Conservation (phyloP, 495 filamentous ascomycete species). For the Neurospora tetrasperma region DNA sequence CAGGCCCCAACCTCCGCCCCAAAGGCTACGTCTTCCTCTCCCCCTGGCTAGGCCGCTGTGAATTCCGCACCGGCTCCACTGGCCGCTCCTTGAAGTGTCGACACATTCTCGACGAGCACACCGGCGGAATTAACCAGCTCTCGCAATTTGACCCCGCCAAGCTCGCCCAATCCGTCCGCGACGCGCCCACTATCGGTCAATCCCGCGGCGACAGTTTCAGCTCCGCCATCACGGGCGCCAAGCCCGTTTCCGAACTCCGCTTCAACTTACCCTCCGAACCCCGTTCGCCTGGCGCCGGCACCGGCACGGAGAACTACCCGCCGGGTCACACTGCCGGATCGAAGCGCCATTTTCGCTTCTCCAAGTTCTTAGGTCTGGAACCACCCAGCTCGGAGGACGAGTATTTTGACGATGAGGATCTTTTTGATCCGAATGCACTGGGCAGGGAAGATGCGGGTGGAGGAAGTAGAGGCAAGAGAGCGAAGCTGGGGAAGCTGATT, state of each 20-base stretch:
- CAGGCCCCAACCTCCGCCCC: constrained; percentile 34
- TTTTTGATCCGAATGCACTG: constrained; percentile 54
- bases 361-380: constrained; percentile 19
- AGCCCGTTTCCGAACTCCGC: constrained; percentile 70
- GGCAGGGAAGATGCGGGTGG: constrained; percentile 72
- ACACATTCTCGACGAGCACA: constrained; percentile 45
- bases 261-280: constrained; percentile 60
- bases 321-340: constrained; percentile 23
- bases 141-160: constrained; percentile 25
- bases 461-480: constrained; percentile 71
- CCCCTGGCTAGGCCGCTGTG: constrained; percentile 80
- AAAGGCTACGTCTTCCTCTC: constrained; percentile 57
- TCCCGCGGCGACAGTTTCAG: constrained; percentile 18
- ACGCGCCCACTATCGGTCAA: constrained; percentile 23
- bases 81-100: constrained; percentile 71
- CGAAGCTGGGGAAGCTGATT: constrained; percentile 87
- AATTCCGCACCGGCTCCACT: constrained; percentile 64
- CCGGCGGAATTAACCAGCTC: constrained; percentile 15
- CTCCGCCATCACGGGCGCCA: constrained; percentile 22
- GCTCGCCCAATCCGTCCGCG: constrained; percentile 23
- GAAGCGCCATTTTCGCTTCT: constrained; percentile 23
- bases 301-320: neutral
- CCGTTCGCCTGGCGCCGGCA: constrained; percentile 6
- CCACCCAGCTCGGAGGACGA: constrained; percentile 13
- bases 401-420: constrained; percentile 10